A percentile compares a stretch with the other conserved stretches of the same genome.
phyloP scores from a whole-genome alignment of 139 green algal genomes.

The Pedinophyceae sp. region DNA sequence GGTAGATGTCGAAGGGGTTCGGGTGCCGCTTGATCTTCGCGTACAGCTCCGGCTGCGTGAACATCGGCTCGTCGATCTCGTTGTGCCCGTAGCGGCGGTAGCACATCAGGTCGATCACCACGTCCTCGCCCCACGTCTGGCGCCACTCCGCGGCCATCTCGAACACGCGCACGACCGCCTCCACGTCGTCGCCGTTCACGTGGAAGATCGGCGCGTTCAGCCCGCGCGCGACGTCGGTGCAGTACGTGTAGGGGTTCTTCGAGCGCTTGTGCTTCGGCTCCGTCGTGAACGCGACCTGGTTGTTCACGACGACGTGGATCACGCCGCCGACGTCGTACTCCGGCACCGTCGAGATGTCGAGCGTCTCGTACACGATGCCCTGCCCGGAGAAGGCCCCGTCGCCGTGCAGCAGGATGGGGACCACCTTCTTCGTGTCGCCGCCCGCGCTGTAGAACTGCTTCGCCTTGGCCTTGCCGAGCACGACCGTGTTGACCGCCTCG shows the following conservation, averaged over 20 bases:
- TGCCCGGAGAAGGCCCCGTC: constrained; percentile 90
- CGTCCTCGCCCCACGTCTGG: constrained; percentile 71
- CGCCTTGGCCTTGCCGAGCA: constrained; percentile 78
- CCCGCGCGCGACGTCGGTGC: constrained; percentile 92
- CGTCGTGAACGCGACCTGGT: constrained; percentile 97
- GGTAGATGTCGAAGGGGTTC: constrained; percentile 55
- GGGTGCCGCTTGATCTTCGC: constrained; percentile 53
- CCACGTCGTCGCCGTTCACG: constrained; percentile 94
- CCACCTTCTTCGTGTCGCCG: constrained; percentile 39
- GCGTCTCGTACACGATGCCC: constrained; percentile 94
- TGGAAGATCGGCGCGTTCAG: constrained; percentile 90
- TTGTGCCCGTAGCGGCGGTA: constrained; percentile 85
- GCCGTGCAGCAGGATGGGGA: constrained; percentile 82
- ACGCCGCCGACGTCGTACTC: constrained; percentile 89
- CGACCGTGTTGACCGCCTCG: constrained; percentile 78
- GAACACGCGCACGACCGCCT: constrained; percentile 73
- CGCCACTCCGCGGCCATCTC: constrained; percentile 91
- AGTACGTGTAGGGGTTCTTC: constrained; percentile 52
- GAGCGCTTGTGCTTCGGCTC: constrained; percentile 73
- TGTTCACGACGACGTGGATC: constrained; percentile 97
- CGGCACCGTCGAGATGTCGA: constrained; percentile 81
- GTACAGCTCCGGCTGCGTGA: constrained; percentile 97
- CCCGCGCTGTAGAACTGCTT: constrained; percentile 78
- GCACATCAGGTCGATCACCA: constrained; percentile 91
- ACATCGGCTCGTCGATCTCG: constrained; percentile 97